Base-by-base conservation (phyloP, 805 yeast species). In the Schwanniomyces polymorphus region DNA sequence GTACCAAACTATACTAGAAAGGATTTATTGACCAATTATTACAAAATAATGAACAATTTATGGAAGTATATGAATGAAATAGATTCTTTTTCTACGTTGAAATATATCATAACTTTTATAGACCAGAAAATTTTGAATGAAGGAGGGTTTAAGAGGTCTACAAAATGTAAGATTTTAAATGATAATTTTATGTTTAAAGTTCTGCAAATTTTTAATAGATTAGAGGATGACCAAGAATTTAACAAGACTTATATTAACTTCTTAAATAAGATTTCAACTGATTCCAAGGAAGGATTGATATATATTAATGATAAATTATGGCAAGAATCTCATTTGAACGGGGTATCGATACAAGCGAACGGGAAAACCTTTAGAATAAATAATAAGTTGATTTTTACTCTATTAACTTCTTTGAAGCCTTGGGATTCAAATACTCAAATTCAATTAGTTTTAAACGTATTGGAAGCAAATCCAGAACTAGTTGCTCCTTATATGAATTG, bases 131-230 rank as follows among this genome's bases (percentile, higher is more conserved):
- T 91, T 2, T 58, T 89, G 29, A 61, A 68, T 25, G 97, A 91
- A 53, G 57, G 70, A 2, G 66, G 77, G 10, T 86, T 83, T 60
- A 81, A 81, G 54, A 85, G 83, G 57, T 71, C 84, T 49, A 79
- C 90, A 0, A 91, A 91, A 61, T 79, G 89, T 50, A 81, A 82
- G 49, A 77, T 91, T 12, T 78, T 92, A 57, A 89, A 88, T 55
- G 97, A 91, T 59, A 80, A 86, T 74, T 80, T 85, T 18, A 59
- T 90, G 48, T 74, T 76, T 25, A 82, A 82, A 45, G 53, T 89
- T 27, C 78, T 81, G 28, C 72, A 78, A 3, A 61, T 89, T 3
- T 82, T 63, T 35, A 38, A 43, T 26, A 66, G 57, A 45, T 42
- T 51, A 28, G 65, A 49, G 27, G 60, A 52, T 17, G 60, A 46